Evolutionary conservation across 2,329 filamentous ascomycete genomes (phyloP).

Genomic region (Purpureocillium takamizusanense): DNA sequence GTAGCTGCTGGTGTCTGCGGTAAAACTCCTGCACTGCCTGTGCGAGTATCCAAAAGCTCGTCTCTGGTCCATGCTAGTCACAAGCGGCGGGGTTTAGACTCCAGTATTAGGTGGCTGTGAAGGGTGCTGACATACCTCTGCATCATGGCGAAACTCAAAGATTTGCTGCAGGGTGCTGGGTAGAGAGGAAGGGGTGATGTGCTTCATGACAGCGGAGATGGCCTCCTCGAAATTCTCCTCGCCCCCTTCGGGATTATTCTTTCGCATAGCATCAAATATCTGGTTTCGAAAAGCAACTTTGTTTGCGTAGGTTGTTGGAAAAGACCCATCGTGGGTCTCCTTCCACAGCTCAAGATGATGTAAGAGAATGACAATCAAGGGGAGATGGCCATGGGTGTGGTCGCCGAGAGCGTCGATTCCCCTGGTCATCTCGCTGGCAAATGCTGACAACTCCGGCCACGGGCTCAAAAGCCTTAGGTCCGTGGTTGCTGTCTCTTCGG

Average conservation of each 20-base stretch:
- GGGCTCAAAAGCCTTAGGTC: slow-evolving; percentile 78
- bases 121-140: slow-evolving; percentile 37
- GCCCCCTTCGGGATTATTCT: slow-evolving; percentile 68
- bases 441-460: slow-evolving; percentile 72
- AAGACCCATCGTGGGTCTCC: slow-evolving; percentile 52
- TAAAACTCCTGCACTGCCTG: slow-evolving; percentile 73
- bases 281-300: slow-evolving; percentile 74
- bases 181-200: slow-evolving; percentile 60
- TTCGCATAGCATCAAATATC: slow-evolving; percentile 59
- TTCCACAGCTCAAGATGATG: slow-evolving; percentile 81
- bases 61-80: slow-evolving; percentile 5
- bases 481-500: slow-evolving; percentile 73
- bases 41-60: slow-evolving; percentile 83
- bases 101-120: background rate
- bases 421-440: slow-evolving; percentile 56
- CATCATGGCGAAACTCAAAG: slow-evolving; percentile 54
- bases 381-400: slow-evolving; percentile 85
- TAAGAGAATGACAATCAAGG: slow-evolving; percentile 74
- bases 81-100: background rate
- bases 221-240: slow-evolving; percentile 98
- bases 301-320: slow-evolving; percentile 70
- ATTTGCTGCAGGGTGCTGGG: slow-evolving; percentile 66
- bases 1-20: slow-evolving; percentile 61
- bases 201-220: slow-evolving; percentile 76
- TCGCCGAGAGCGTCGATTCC: slow-evolving; percentile 61